Evolutionary conservation across 345 rosid genomes (phyloP), one percentile per base, ranked within the genome.

Genomic region (Pelargonium nanum): DNA sequence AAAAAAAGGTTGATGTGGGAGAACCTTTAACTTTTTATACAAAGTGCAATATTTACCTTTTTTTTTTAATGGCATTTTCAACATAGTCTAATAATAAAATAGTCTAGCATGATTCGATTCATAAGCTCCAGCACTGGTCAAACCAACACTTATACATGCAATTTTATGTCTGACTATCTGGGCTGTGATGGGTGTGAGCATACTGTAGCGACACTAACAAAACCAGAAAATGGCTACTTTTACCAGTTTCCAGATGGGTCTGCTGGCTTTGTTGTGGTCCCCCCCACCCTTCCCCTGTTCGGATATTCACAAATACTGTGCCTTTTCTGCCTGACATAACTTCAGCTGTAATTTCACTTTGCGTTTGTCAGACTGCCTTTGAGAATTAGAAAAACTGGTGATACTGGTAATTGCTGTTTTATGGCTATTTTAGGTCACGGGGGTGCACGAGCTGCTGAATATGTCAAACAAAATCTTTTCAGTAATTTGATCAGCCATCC

Each of bases 371-470:
- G 45, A 4, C 4, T 7, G 32, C 32, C 3, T 28, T 28, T 34
- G 45, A 34, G 12, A 34, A 34, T 12, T 51, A 51, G 22, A 19
- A 51, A 51, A 2, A 19, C 17, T 2, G 4, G 17, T 51, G 4
- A 51, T 19, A 17, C 54, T 57, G 25, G 59, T 63, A 40, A 24
- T 5, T 63, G 45, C n/a, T 44, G n/a, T 22, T 24, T 34, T 9
- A 4, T 48, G 44, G 8, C 7, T 19, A 9, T 63, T 66, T 67
- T 56, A 74, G 82, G 78, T 64, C 78, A 77, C 56, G 81, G 81
- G 28, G 81, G 81, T 59, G 69, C 73, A 54, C 75, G 81, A 4
- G 81, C 81, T 51, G 81, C 81, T 62, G 81, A 77, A 63, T 77
- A 77, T 62, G 72, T 77, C 53, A 77, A 77, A 64, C 68, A 59